phyloP scores from a whole-genome alignment of 352 stramenopile species.

The Elongisporangium undulatum region DNA sequence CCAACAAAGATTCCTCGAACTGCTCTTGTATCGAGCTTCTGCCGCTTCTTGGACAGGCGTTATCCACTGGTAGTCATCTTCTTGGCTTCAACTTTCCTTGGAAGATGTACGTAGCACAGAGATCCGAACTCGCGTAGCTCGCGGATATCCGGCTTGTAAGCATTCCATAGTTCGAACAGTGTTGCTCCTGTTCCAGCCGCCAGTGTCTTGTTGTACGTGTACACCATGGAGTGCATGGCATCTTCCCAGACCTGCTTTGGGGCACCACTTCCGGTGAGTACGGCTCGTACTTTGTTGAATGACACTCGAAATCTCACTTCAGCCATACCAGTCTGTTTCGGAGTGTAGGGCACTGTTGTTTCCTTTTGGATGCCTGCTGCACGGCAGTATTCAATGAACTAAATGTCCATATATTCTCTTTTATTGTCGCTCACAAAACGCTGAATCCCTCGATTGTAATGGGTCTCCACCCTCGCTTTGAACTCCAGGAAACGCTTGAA shows the following conservation, averaged over 20 bases:
- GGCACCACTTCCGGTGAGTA: slow-evolving; percentile 1
- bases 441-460: no score
- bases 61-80: neutral
- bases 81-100: slow-evolving; percentile 1
- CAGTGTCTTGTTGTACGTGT: slow-evolving; percentile 6
- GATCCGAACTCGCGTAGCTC: slow-evolving; percentile 8
- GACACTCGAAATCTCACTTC: neutral
- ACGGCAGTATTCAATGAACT: no score
- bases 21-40: slow-evolving; percentile 6
- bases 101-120: slow-evolving; percentile 5
- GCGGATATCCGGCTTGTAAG: neutral
- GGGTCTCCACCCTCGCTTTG: no score
- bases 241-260: slow-evolving; percentile 9
- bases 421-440: no score
- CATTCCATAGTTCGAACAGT: slow-evolving; percentile 2
- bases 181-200: neutral
- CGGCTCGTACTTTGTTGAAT: slow-evolving; percentile 3
- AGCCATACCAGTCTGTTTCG: slow-evolving; percentile 4
- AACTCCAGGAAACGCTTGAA: no score
- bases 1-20: slow-evolving; percentile 8
- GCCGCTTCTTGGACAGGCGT: neutral
- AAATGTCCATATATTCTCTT: no score
- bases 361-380: no score
- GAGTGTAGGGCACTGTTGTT: slow-evolving; percentile 1
- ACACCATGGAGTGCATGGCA: neutral